phyloP scores from a whole-genome alignment of 768 basidiomycete genomes.

The Auriculariales sp. region DNA sequence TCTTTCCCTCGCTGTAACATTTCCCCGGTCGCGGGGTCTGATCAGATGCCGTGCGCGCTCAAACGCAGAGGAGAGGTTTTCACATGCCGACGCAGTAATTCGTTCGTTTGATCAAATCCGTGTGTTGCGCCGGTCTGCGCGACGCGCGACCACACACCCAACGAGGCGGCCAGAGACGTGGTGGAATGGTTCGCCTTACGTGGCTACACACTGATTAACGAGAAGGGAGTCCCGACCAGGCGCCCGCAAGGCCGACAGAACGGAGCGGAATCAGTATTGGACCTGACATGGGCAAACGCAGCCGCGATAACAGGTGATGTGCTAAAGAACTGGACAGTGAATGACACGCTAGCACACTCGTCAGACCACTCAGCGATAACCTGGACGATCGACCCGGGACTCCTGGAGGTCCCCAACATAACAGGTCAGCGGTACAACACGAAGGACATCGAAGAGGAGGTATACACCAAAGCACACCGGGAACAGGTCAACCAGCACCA shows the following conservation, averaged over 20 bases:
- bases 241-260: neutral
- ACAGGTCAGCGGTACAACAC: conserved; percentile 1
- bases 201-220: neutral
- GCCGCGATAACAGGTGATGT: neutral
- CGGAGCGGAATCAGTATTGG: neutral
- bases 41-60: no score
- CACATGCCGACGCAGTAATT: no score
- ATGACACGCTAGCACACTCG: neutral
- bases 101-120: no score
- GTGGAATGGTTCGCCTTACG: neutral
- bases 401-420: neutral
- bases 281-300: neutral
- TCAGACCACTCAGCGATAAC: conserved; percentile 5
- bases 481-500: neutral
- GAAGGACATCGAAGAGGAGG: conserved; percentile 1
- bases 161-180: neutral
- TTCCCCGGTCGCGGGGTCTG: no score
- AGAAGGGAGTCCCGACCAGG: neutral
- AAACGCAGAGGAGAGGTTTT: no score
- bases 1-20: no score
- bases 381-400: neutral
- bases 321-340: conserved; percentile 2
- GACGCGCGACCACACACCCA: conserved; percentile 14
- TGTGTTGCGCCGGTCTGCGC: no score
- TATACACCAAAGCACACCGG: neutral